phyloP scores from a whole-genome alignment of 208 protist genomes.

The Balamuthia mandrillaris region DNA sequence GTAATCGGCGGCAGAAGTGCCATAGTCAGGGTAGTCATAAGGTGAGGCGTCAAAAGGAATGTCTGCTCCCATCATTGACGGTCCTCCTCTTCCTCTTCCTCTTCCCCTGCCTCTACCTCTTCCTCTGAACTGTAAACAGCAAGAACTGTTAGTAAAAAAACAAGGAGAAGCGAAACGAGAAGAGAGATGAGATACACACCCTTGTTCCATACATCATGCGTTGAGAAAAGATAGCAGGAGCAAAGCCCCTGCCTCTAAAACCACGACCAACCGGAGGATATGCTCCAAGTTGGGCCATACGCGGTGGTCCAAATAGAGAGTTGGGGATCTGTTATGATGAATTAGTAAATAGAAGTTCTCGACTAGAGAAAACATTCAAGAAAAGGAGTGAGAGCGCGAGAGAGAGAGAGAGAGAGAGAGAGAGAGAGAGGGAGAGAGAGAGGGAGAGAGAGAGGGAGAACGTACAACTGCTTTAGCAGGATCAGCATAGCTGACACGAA shows the following conservation, averaged over 20 bases:
- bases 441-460: not conserved
- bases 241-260: not conserved
- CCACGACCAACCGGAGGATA: not conserved
- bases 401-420: not conserved
- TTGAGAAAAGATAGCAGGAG: no score
- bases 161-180: no score
- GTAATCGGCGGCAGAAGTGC: no score
- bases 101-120: no score
- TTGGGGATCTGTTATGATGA: not conserved
- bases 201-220: no score
- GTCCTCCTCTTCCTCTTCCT: no score
- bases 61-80: no score
- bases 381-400: not conserved
- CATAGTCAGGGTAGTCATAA: no score
- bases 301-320: not conserved
- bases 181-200: no score
- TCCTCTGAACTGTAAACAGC: no score
- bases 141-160: no score
- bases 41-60: no score
- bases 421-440: not conserved
- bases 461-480: not conserved
- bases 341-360: not conserved
- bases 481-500: not conserved
- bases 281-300: not conserved
- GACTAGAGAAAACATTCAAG: not conserved